Evolutionary conservation across 2,329 filamentous ascomycete genomes (phyloP), one percentile per base, ranked within the genome.

Genomic region (Geosmithia putterillii): DNA sequence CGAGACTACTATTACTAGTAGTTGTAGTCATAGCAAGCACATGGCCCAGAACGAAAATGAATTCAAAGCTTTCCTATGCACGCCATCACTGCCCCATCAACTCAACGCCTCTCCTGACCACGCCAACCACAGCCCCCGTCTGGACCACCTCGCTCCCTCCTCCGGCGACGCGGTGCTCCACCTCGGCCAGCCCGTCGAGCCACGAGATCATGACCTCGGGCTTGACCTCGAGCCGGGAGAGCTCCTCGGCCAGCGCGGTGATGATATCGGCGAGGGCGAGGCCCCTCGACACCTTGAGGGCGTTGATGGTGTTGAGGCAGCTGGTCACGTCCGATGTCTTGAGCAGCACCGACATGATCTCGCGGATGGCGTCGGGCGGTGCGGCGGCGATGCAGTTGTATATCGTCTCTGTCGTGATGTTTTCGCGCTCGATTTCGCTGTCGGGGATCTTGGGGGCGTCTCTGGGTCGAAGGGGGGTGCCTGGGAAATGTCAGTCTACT

Each of bases 341-440:
- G 22, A 96, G 74, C 25, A 98, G 72, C 1, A 87, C 94, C 50
- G 83, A 75, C 51, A 89, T 72, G 43, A 98, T 96, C 52, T 84
- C 79, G 50, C 77, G 74, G 56, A 96, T 87, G 54, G 95, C 90
- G 20, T 82, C 79, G 1, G 92, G 92, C 51, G 94, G 89, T 4
- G 92, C 92, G 2, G 90, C 90, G 8, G 92, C 92, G 57, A 98
- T 94, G 63, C 92, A 98, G 62, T 88, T 89, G 70, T 95, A 98
- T 56, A 98, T 96, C 7, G 86, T 87, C 58, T 95, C 84, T 32
- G 85, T 95, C 51, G 95, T 95, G 51, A 86, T 76, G 46, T 53
- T 71, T 23, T 96, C 90, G 36, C 87, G 75, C 44, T 82, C 71
- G 22, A 89, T 78, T 43, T 81, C 73, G 63, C 75, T 69, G 48